A percentile compares a stretch with the other conserved stretches of the same genome.
phyloP scores from a whole-genome alignment of 2,329 filamentous ascomycete species.

The Bertia moriformis region DNA sequence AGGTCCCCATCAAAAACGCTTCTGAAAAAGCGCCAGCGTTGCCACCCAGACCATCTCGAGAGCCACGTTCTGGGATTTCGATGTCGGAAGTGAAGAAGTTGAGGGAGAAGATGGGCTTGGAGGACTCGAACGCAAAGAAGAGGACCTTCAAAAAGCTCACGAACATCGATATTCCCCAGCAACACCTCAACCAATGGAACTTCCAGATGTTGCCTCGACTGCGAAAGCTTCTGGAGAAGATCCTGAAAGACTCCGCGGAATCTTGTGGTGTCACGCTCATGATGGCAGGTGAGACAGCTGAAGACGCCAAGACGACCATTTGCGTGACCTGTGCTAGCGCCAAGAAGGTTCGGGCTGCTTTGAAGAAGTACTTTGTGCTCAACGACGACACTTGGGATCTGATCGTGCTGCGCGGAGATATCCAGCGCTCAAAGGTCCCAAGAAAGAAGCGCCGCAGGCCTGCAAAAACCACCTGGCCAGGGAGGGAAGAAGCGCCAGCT shows the following conservation, averaged over 20 bases:
- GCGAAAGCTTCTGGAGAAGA: conserved; percentile 40
- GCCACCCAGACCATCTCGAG: no score
- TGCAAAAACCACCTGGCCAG: conserved; percentile 11
- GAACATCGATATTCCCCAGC: conserved; percentile 34
- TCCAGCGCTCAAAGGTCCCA: conserved; percentile 35
- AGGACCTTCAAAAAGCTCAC: conserved; percentile 25
- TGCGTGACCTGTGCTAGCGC: conserved; percentile 47
- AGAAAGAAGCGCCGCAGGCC: conserved; percentile 21
- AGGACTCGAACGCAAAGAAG: conserved; percentile 17
- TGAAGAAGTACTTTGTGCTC: conserved; percentile 41
- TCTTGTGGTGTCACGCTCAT: conserved; percentile 45
- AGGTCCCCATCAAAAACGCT: background rate
- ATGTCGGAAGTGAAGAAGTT: background rate
- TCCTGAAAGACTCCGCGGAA: conserved; percentile 41
- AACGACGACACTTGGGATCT: conserved; percentile 40
- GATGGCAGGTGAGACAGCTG: conserved; percentile 39
- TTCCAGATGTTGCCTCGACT: conserved; percentile 38
- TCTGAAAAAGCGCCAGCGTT: background rate
- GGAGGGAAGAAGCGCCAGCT: background rate
- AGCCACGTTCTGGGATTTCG: no score
- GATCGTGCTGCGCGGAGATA: conserved; percentile 43
- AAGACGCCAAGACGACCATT: conserved; percentile 43
- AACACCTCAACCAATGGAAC: conserved; percentile 42
- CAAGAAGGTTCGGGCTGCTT: conserved; percentile 38
- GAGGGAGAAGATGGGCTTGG: conserved; percentile 8